Conservation (phyloP, 257 asterid genomes). For the Nicotiana sylvestris region DNA sequence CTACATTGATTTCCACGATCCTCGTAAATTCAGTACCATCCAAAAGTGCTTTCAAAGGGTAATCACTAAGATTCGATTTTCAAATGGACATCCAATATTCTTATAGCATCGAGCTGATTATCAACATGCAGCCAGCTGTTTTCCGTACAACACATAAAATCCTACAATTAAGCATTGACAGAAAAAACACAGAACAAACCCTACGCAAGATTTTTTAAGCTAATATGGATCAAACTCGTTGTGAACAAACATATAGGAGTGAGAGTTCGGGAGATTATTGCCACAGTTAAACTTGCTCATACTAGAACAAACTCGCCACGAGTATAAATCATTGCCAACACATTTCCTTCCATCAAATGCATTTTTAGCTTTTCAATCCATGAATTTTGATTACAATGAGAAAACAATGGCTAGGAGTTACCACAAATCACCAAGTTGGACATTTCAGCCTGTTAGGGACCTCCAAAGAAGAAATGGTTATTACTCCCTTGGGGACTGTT, state of each 20-base stretch:
- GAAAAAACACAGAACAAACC: background rate
- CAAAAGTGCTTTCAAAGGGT: background rate
- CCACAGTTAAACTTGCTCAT: background rate
- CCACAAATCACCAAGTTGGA: background rate
- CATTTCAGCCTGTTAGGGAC: background rate
- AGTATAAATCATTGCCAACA: background rate
- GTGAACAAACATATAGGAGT: background rate
- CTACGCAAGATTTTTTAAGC: background rate
- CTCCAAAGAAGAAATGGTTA: background rate
- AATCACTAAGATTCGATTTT: background rate
- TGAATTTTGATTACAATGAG: background rate
- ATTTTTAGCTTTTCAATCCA: background rate
- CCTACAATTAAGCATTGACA: background rate
- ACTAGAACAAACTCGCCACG: background rate
- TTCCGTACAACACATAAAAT: background rate
- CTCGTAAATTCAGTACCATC: too few relatives aligned
- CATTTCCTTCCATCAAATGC: background rate
- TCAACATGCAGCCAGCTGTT: background rate
- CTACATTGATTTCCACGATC: too few relatives aligned
- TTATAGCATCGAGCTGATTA: background rate
- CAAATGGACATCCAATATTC: background rate
- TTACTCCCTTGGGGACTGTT: slow-evolving; percentile 29
- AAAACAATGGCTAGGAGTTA: slow-evolving; percentile 3
- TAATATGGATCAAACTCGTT: background rate
- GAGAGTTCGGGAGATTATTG: background rate